These are phyloP conservation scores for Coemansia sp. DNA, from an alignment of 192 early-diverging fungal species.

Conservation along the genomic window DNA sequence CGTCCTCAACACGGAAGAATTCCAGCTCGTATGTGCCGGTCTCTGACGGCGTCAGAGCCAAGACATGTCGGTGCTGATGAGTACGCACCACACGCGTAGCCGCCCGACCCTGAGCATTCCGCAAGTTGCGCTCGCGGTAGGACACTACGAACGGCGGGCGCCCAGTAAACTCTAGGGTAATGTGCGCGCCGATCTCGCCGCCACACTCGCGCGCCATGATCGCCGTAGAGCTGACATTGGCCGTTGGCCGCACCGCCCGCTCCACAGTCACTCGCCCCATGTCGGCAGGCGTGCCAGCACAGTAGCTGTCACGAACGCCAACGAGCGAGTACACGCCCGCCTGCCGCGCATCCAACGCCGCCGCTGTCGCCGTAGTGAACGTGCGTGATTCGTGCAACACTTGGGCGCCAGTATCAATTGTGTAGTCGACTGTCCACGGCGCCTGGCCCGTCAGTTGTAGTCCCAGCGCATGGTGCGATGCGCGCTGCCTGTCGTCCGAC, in stretches of 20 bases:
- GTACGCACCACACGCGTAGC: constrained; percentile 34
- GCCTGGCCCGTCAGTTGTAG: constrained; percentile 29
- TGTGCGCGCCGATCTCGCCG: constrained; percentile 47
- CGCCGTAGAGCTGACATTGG: constrained; percentile 33
- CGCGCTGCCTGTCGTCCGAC: constrained; percentile 45
- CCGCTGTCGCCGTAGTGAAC: constrained; percentile 10
- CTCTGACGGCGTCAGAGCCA: constrained; percentile 38
- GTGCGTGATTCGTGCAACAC: constrained; percentile 12
- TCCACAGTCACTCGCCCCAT: constrained; percentile 27
- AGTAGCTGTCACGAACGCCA: constrained; percentile 37
- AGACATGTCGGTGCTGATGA: constrained; percentile 35
- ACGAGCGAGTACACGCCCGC: constrained; percentile 41
- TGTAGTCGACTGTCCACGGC: constrained; percentile 49
- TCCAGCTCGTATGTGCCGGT: constrained; percentile 49
- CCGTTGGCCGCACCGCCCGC: constrained; percentile 22
- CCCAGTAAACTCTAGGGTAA: constrained; percentile 46
- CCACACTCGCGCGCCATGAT: constrained; percentile 55
- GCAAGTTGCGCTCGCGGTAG: constrained; percentile 51
- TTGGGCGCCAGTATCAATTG: constrained; percentile 18
- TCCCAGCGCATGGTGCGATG: constrained; percentile 28
- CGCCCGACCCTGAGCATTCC: constrained; percentile 20
- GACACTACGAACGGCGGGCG: constrained; percentile 48
- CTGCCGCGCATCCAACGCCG: constrained; percentile 23
- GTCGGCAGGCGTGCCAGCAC: constrained; percentile 10
- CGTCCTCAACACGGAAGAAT: constrained; percentile 53